These are phyloP conservation scores for Tillandsia leiboldiana DNA, from an alignment of 176 grass and related monocot species.

Conservation along the genomic window DNA sequence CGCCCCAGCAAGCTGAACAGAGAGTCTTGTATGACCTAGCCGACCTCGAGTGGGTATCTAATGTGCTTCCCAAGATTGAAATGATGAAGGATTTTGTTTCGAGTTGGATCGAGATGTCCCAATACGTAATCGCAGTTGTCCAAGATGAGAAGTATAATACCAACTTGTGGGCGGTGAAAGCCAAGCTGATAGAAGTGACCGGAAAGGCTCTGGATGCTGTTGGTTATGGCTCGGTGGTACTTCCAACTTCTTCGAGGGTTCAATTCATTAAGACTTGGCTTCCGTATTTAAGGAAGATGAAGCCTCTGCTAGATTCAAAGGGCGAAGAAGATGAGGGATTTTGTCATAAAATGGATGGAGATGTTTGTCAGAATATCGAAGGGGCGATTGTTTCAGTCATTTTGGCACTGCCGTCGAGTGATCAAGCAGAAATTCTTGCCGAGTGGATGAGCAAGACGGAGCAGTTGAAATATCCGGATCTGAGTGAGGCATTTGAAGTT, in stretches of 20 bases:
- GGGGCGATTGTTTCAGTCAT: constrained; percentile 63
- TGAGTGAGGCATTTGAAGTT: constrained; percentile 90
- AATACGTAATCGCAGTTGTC: constrained; percentile 38
- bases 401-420: constrained; percentile 68
- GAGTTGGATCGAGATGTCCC: constrained; percentile 56
- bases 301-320: constrained; percentile 54
- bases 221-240: constrained; percentile 70
- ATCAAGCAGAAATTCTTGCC: constrained; percentile 68
- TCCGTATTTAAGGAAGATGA: constrained; percentile 61
- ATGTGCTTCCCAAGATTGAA: constrained; percentile 56
- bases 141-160: constrained; percentile 44
- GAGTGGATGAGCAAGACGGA: constrained; percentile 79
- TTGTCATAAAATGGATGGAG: constrained; percentile 42
- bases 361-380: constrained; percentile 75
- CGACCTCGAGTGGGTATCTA: constrained; percentile 74
- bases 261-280: constrained; percentile 75
- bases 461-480: constrained; percentile 73
- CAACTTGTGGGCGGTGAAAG: constrained; percentile 49
- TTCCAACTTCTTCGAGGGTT: constrained; percentile 45
- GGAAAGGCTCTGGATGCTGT: constrained; percentile 70
- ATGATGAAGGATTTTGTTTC: constrained; percentile 77
- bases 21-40: constrained; percentile 45
- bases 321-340: constrained; percentile 21
- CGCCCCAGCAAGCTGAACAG: constrained; percentile 51
- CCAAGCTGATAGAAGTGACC: constrained; percentile 75